Evolutionary conservation across 2,329 filamentous ascomycete species (phyloP), one percentile per base, ranked within the genome.

Genomic region (Biscogniauxia marginata): DNA sequence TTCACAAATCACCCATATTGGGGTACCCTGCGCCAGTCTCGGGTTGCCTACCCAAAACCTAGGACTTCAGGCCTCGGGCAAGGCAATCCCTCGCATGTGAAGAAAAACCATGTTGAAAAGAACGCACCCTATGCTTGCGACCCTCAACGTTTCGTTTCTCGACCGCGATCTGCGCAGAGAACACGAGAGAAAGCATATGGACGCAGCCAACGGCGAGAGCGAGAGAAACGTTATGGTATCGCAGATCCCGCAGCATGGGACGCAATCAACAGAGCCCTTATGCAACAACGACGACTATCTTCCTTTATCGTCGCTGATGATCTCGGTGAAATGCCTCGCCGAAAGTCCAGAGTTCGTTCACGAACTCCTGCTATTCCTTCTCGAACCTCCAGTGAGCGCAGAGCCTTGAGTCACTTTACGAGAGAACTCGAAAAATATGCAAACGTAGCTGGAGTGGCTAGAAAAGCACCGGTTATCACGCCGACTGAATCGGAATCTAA

Each of bases 221-320:
- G 59, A 7, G 64, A 70, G 16, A 73, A 71, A 44, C 67, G 69
- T 20, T 67, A 66, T 49, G 67, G 66, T 24, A 61, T 65, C 62
- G 71, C 58, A 50, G 76, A 79, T 53, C 70, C 74, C 16, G 68
- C 70, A 8, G 71, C 76, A 13, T 74, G 77, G 58, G 74, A 78
- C 55, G 74, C 78, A 4, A 75, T 80, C 45, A 74, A 75, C 19
- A 74, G 77, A 52, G 76, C 72, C 45, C 68, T 81, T 25, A 72
- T 71, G 5, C 78, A 81, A 54, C 79, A 81, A 52, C 62, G 74
- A 47, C 75, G 73, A 1, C 57, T 80, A 24, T 71, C 76, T 44
- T 73, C 71, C 3, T 53, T 75, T 4, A 64, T 67, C 9, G 58
- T 64, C 6, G 52, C 63, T 3, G 63, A 66, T 11, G 60, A 63